Base-by-base conservation (phyloP, 1,284 basidiomycete genomes). In the Ganoderma lingzhi region DNA sequence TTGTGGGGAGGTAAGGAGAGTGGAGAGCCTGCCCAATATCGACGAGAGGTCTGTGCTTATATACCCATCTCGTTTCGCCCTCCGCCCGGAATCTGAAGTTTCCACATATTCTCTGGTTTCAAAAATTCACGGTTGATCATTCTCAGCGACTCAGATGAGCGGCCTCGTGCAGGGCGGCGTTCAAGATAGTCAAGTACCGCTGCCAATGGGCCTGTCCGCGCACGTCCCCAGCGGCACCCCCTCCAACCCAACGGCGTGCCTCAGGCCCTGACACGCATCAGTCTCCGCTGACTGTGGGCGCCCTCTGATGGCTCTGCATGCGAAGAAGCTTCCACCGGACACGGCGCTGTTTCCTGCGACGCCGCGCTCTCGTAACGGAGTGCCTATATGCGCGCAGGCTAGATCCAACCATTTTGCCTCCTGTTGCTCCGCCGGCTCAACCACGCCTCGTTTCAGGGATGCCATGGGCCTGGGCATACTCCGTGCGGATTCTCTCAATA, bases 161-260 rank as follows among this genome's bases (percentile, higher is more conserved):
- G 39, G 44, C 62, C 66, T 60, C 66, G 62, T 67, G 66, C 45
- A 41, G 5, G 42, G 55, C 44, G 55, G 66, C 66, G 62, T 59
- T 41, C 66, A 56, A 37, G 44, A 59, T 67, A 63, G 45, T 62
- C 62, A 60, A 19, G 44, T 44, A 32, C 23, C 14, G 56, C 53
- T 35, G 30, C 30, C 8, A 12, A 10, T 44, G 39, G 17, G 56
- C 55, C 45, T 62, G 53, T 63, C 32, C 55, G 53, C 17, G 44
- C 42, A 9, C 62, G 19, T 45, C 39, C 30, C 15, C n/a, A 23
- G 39, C 28, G n/a, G 28, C 37, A 56, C 19, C 30, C n/a, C n/a
- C n/a, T n/a, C n/a, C n/a, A n/a, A n/a, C 2, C 23, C 23, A 6
- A 19, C 32, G 8, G 28, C 19, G n/a, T 23, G 37, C 17, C 17